These are phyloP conservation scores for Batrachochytrium dendrobatidis DNA, from an alignment of 371 early-diverging fungal genomes.

Conservation along the genomic window DNA sequence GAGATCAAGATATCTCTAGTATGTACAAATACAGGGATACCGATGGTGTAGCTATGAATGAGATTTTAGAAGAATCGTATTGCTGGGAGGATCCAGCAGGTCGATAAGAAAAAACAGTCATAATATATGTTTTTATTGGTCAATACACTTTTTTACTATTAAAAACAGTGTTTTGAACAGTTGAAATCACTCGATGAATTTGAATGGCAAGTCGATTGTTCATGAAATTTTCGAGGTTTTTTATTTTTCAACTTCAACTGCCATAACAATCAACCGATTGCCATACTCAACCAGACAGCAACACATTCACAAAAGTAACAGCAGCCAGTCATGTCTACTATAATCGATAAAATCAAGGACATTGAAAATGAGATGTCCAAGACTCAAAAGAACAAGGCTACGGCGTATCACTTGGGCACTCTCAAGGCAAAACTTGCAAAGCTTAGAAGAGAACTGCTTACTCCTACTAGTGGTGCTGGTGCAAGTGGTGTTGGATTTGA, in stretches of 20 bases:
- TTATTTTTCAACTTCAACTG: neutral
- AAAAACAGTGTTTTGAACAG: too few relatives aligned
- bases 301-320: neutral
- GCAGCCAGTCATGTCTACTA: neutral
- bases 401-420: constrained; percentile 55
- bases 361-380: constrained; percentile 64
- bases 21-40: too few relatives aligned
- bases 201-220: too few relatives aligned
- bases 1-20: too few relatives aligned
- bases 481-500: constrained; percentile 72
- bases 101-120: too few relatives aligned
- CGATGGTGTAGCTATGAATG: too few relatives aligned
- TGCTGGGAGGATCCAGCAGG: too few relatives aligned
- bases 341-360: constrained; percentile 4
- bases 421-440: constrained; percentile 62
- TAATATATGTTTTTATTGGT: too few relatives aligned
- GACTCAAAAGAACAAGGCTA: constrained; percentile 93
- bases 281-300: too few relatives aligned
- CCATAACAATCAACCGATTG: neutral
- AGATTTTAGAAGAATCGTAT: too few relatives aligned
- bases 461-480: constrained; percentile 83
- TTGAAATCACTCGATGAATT: too few relatives aligned
- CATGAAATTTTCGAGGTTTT: neutral
- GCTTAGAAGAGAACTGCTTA: constrained; percentile 83
- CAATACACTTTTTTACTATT: too few relatives aligned